Evolutionary conservation across 805 yeast species (phyloP).

Genomic region (Pichia deserticola): DNA sequence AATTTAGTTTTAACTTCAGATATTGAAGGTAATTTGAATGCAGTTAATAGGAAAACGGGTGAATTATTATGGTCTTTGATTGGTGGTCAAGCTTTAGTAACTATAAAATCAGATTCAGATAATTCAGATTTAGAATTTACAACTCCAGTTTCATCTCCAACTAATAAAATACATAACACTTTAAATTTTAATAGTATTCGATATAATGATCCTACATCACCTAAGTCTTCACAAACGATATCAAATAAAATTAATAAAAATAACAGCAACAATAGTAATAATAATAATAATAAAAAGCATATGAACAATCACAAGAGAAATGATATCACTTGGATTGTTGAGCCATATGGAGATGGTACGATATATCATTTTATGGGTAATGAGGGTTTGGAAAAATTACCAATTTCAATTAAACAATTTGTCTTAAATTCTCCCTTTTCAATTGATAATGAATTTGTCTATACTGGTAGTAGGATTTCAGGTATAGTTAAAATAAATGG

Average conservation of each 20-base stretch:
- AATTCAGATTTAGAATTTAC: background rate
- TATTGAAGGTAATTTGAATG: constrained; percentile 82
- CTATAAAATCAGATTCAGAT: constrained; percentile 16
- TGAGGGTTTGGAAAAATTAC: constrained; percentile 71
- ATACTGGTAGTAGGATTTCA: constrained; percentile 78
- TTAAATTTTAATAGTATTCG: background rate
- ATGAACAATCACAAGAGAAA: background rate
- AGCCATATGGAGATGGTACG: constrained; percentile 80
- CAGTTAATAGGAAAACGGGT: constrained; percentile 69
- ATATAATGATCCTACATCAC: background rate
- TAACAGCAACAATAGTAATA: background rate
- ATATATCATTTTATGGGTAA: constrained; percentile 72
- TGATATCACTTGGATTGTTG: constrained; percentile 73
- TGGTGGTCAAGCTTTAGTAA: constrained; percentile 57
- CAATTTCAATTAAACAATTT: constrained; percentile 69
- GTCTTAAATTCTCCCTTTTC: constrained; percentile 84
- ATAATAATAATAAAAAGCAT: background rate
- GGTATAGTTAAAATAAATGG: constrained; percentile 70
- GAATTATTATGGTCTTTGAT: constrained; percentile 68
- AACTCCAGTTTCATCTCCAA: background rate
- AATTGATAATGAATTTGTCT: constrained; percentile 70
- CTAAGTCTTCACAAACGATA: background rate
- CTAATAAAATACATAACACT: background rate
- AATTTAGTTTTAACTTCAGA: constrained; percentile 66
- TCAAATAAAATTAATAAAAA: background rate